These are phyloP conservation scores for Pezicula neosporulosa DNA, from an alignment of 2,329 filamentous ascomycete genomes.

Conservation along the genomic window DNA sequence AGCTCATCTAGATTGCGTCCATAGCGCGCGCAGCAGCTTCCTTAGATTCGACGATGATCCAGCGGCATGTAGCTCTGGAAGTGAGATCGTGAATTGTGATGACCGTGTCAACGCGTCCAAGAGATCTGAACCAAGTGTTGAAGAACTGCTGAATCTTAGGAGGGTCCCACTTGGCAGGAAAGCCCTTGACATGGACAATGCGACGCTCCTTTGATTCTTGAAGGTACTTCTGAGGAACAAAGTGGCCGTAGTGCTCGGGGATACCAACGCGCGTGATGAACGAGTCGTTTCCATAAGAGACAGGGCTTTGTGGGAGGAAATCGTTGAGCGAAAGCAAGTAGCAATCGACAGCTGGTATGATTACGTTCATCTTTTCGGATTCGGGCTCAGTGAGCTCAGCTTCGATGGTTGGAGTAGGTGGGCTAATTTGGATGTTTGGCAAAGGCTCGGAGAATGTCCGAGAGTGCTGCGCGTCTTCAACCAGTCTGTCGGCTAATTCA, in stretches of 20 bases:
- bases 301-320: no score
- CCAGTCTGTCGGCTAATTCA: no score
- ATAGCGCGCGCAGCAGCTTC: conserved; percentile 12
- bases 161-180: conserved; percentile 9
- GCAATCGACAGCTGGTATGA: background rate
- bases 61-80: conserved; percentile 17
- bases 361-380: no score
- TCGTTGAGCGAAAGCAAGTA: no score
- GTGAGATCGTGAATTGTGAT: conserved; percentile 14
- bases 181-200: conserved; percentile 17
- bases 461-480: no score
- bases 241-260: no score
- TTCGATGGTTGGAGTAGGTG: background rate
- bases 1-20: conserved; percentile 8
- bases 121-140: background rate
- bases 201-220: conserved; percentile 11
- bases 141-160: conserved; percentile 11
- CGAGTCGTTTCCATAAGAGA: no score
- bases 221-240: conserved; percentile 12
- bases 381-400: background rate
- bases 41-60: conserved; percentile 17
- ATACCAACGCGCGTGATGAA: no score
- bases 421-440: no score
- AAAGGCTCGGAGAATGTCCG: no score
- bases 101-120: conserved; percentile 11